Evolutionary conservation across 345 rosid species (phyloP), one percentile per base, ranked within the genome.

Genomic region (Ailanthus altissimus): DNA sequence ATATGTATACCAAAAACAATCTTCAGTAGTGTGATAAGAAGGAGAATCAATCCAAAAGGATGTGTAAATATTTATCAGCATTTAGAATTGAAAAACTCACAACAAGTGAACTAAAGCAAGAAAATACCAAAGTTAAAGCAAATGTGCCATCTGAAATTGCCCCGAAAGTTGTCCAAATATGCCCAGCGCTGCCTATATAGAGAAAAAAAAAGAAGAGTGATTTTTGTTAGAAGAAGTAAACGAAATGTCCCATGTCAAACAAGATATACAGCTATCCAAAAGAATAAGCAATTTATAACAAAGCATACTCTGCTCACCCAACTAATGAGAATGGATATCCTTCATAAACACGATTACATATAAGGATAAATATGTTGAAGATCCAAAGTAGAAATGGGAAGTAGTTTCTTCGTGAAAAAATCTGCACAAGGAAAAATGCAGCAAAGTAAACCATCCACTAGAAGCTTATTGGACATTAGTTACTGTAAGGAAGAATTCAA

Each of bases 71-170:
- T 23, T 45, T 18, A 21, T 21, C 40, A 56, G 4, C 7, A 23
- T 43, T 32, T 23, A 32, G 51, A 67, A 32, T 18, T 63, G 9
- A 43, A 8, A 70, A 14, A 72, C 49, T 45, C 38, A 12, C 38
- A 72, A 11, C 6, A 68, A 25, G 38, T 23, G 15, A 69, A 32
- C 23, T 57, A 16, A 45, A 32, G 65, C 75, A 79, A 79, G 78
- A 13, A 75, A 62, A 74, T 93, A 95, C 98, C 98, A 49, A 95
- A 92, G 75, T 95, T 92, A 81, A 93, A 95, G 91, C 99, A 93
- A 77, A 93, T 95, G 75, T 95, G 98, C 99, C 98, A 95, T 73
- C 98, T 88, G 81, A 95, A 95, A 59, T 89, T 88, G 70, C 99
- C 99, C 36, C 97, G 88, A 77, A 84, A 90, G 77, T 85, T 89